Conservation (phyloP, 2,329 filamentous ascomycete genomes). For the Gaeumannomyces tritici region DNA sequence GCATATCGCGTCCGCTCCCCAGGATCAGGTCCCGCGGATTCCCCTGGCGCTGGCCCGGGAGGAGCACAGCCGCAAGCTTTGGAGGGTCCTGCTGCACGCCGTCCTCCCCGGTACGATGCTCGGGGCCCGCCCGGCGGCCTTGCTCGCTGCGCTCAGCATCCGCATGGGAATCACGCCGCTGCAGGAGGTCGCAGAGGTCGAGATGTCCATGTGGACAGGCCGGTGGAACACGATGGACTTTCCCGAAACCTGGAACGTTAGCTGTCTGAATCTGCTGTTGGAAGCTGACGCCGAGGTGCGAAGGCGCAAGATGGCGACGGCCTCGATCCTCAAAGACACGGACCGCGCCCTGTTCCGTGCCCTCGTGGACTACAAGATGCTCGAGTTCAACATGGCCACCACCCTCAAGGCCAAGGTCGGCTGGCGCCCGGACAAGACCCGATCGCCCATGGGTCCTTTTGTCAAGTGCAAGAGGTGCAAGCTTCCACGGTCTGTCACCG, state of each 20-base stretch:
- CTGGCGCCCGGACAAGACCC: slow-evolving; percentile 35
- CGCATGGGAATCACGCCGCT: slow-evolving; percentile 35
- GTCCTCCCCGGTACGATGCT: slow-evolving; percentile 39
- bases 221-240: slow-evolving; percentile 37
- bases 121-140: slow-evolving; percentile 29
- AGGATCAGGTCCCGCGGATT: slow-evolving; percentile 27
- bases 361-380: slow-evolving; percentile 34
- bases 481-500: slow-evolving; percentile 37
- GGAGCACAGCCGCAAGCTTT: slow-evolving; percentile 28
- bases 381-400: slow-evolving; percentile 34
- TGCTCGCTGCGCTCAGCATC: slow-evolving; percentile 37
- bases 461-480: slow-evolving; percentile 29
- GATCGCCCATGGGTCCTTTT: slow-evolving; percentile 30
- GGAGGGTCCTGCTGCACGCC: slow-evolving; percentile 36
- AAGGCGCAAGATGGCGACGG: not conserved
- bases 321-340: slow-evolving; percentile 20
- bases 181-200: slow-evolving; percentile 26
- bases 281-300: slow-evolving; percentile 28
- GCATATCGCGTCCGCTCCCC: slow-evolving; percentile 25
- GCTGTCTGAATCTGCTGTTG: slow-evolving; percentile 33
- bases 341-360: slow-evolving; percentile 32
- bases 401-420: slow-evolving; percentile 30
- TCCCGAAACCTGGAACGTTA: slow-evolving; percentile 39
- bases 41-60: slow-evolving; percentile 29
- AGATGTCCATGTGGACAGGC: slow-evolving; percentile 28